Base-by-base conservation (phyloP, 192 early-diverging fungal genomes). In the Podochytrium sp. region DNA sequence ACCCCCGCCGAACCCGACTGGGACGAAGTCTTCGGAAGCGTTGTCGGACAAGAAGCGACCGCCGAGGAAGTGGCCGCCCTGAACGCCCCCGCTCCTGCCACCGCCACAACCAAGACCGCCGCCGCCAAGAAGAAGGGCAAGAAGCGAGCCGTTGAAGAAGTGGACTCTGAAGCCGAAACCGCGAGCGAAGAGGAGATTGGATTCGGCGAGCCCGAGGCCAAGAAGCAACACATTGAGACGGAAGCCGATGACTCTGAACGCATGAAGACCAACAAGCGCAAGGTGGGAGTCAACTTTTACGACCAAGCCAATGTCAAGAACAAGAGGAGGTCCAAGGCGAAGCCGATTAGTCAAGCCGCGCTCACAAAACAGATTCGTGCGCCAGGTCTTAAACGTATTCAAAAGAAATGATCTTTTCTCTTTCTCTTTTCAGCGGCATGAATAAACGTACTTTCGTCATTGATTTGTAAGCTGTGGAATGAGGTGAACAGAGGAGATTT, bases 261-360 rank as follows among this genome's bases (percentile, higher is more conserved):
- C 55, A 92, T 93, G 92, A 94, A 90, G 34, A 96, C 94, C 40
- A 97, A 95, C 87, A 97, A 97, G 85, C 81, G 83, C 52, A 96
- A 96, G 83, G 88, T 93, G 43, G 95, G 95, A 53, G 87, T 84
- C 41, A 92, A 98, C 79, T 99, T 88, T 79, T 99, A 99, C 69
- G 90, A 92, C 65, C 85, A 83, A 2, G 94, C 95, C 77, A 99
- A 99, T 79, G 91, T 99, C 78, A 99, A 99, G 86, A 97, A 97
- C 83, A 84, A 86, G 79, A 95, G 94, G 81, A 86, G 94, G 43
- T 94, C 89, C 78, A 94, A 92, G 71, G 72, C 72, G 1, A 65
- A 62, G 42, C 60, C 62, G 18, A 64, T 74, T 34, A 74, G 60
- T 25, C 72, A 62, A 34, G 58, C 72, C 10, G 27, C 72, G n/a